phyloP scores from a whole-genome alignment of 2,329 filamentous ascomycete species.

The Pyrenophora teres region DNA sequence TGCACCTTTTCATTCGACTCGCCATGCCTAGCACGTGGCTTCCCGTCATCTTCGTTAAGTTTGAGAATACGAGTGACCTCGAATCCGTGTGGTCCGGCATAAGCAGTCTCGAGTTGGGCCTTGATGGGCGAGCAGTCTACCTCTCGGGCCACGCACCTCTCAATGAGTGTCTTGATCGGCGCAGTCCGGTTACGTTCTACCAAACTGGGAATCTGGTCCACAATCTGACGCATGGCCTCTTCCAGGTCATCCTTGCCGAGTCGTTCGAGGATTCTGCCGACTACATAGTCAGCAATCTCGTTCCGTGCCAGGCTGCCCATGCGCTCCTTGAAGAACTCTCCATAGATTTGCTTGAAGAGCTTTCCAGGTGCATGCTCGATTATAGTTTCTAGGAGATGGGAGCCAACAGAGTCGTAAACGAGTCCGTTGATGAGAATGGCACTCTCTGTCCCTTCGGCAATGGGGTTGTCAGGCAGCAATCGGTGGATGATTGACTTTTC shows the following conservation, averaged over 20 bases:
- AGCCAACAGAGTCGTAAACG: constrained; percentile 88
- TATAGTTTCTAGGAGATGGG: constrained; percentile 85
- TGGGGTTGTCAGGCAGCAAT: constrained; percentile 78
- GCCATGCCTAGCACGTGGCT: constrained; percentile 35
- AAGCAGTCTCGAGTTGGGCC: constrained; percentile 61
- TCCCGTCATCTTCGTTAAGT: constrained; percentile 54
- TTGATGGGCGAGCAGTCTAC: constrained; percentile 63
- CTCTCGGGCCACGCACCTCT: constrained; percentile 74
- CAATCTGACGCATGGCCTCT: constrained; percentile 71
- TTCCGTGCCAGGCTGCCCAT: constrained; percentile 84
- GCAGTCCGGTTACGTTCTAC: constrained; percentile 76
- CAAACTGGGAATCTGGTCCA: constrained; percentile 73
- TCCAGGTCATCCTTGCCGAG: constrained; percentile 85
- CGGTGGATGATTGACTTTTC: constrained; percentile 72
- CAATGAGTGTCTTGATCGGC: constrained; percentile 80
- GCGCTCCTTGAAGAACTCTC: constrained; percentile 76
- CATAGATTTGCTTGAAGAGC: constrained; percentile 86
- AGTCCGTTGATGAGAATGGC: constrained; percentile 83
- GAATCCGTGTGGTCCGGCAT: constrained; percentile 55
- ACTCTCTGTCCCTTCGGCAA: constrained; percentile 73
- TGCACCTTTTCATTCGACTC: constrained; percentile 67
- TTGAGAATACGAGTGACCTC: constrained; percentile 65
- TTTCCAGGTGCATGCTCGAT: constrained; percentile 81
- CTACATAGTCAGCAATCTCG: constrained; percentile 86
- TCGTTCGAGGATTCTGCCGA: constrained; percentile 79